Conservation (phyloP, 2,329 filamentous ascomycete genomes). For the Orbilia quercus region DNA sequence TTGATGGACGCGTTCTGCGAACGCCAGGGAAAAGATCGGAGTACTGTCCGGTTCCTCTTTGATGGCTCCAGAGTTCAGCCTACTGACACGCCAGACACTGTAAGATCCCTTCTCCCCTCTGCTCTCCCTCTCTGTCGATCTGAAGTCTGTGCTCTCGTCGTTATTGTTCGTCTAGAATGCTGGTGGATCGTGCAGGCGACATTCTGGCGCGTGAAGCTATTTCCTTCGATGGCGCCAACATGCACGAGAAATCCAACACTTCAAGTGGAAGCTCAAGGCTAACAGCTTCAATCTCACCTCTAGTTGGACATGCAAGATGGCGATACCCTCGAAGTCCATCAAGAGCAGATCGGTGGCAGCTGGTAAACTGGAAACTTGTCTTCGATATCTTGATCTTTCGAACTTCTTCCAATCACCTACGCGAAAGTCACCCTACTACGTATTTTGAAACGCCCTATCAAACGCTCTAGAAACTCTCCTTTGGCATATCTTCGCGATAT, state of each 20-base stretch:
- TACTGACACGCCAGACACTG: slow-evolving; percentile 88
- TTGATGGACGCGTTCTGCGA: slow-evolving; percentile 99
- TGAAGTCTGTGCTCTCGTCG: slow-evolving; percentile 3
- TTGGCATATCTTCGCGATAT: neutral
- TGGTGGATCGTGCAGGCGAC: neutral
- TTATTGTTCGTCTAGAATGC: too few relatives aligned
- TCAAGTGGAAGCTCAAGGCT: slow-evolving; percentile 50
- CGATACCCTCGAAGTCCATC: slow-evolving; percentile 95
- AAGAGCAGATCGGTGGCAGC: slow-evolving; percentile 90
- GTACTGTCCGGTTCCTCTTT: slow-evolving; percentile 91
- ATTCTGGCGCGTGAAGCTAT: too few relatives aligned
- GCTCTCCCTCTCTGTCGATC: slow-evolving; percentile 10
- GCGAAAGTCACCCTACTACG: too few relatives aligned
- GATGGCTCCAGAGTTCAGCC: slow-evolving; percentile 93
- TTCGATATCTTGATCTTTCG: neutral
- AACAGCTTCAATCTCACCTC: slow-evolving; percentile 54
- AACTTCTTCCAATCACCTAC: neutral
- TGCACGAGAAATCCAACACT: neutral
- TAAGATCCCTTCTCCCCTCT: too few relatives aligned
- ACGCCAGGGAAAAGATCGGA: slow-evolving; percentile 86
- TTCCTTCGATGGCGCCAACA: neutral
- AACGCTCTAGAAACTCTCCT: too few relatives aligned
- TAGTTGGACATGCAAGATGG: slow-evolving; percentile 97
- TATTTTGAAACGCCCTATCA: too few relatives aligned
- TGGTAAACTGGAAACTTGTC: slow-evolving; percentile 59